Conservation (phyloP, 306 rosid species). For the Cyclanthera cordifolia region DNA sequence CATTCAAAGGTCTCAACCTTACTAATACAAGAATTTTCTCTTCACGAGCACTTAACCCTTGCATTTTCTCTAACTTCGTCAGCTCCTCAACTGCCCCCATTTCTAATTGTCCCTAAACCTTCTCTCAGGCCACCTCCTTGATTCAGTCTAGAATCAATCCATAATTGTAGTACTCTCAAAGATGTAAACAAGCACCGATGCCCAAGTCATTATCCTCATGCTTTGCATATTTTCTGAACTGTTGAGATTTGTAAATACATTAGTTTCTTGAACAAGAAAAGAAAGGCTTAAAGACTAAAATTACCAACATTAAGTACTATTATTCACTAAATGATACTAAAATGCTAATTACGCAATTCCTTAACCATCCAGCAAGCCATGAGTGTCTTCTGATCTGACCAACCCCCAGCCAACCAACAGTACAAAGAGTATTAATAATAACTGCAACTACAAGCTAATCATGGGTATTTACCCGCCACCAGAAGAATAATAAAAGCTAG, state of each 20-base stretch:
- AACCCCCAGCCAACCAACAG: constrained; percentile 20
- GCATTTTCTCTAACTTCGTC: constrained; percentile 77
- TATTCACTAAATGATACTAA: background rate
- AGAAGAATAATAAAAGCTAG: constrained; percentile 27
- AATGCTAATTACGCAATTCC: constrained; percentile 4
- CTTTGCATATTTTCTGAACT: constrained; percentile 32
- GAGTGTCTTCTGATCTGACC: constrained; percentile 25
- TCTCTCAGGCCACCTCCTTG: constrained; percentile 22
- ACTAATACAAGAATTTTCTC: constrained; percentile 92
- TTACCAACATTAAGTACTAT: constrained; percentile 21
- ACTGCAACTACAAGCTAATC: constrained; percentile 31
- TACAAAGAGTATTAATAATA: constrained; percentile 18
- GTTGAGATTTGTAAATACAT: constrained; percentile 19
- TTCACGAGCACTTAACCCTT: constrained; percentile 49
- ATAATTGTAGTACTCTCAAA: constrained; percentile 23
- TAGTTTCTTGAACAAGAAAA: constrained; percentile 24
- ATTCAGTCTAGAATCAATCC: constrained; percentile 23
- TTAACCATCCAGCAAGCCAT: constrained; percentile 22
- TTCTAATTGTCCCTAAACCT: constrained; percentile 18
- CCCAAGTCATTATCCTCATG: constrained; percentile 12
- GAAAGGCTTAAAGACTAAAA: constrained; percentile 19
- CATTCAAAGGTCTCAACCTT: constrained; percentile 81
- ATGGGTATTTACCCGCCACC: constrained; percentile 39
- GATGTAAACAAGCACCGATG: constrained; percentile 12
- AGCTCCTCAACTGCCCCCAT: constrained; percentile 96